Base-by-base conservation (phyloP, 495 filamentous ascomycete species). In the Amphirosellinia nigrospora region DNA sequence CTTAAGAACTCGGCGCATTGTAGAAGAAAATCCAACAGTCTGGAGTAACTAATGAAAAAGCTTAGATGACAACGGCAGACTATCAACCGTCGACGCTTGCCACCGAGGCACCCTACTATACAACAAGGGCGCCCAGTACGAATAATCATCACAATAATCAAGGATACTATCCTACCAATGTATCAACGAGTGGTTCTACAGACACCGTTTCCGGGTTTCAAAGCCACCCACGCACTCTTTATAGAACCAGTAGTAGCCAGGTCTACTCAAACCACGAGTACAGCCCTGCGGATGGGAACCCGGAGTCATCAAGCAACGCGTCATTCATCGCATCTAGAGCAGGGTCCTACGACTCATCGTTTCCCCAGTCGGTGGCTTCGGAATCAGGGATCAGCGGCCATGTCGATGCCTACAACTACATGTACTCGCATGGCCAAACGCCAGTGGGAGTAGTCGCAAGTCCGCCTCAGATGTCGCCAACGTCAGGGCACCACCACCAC, bases 21-120 rank as follows among this genome's bases (percentile, higher is more conserved):
- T 15, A 19, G 9, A 36, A 23, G 16, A 38, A 28, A 28, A 3
- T 21, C 32, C 23, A 46, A 7, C 13, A 59, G 56, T 26, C 13
- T 11, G 10, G 38, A 21, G 13, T n/a, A 32, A 64, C 72, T 74
- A 56, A 74, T 56, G 59, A 34, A 53, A 56, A 53, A 6, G 50
- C 70, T 55, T 58, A 78, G 72, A 76, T 72, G 72, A 64, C 65
- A 64, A 68, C 74, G 50, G 61, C 74, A 55, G 66, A 76, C n/a
- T 73, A 76, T 26, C 50, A 70, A 61, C 63, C 69, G 36, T 67
- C 76, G 65, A 63, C 72, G 50, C 69, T 70, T 66, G 68, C 71
- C 43, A 53, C 72, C 36, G 74, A 76, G 64, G 69, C 72, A 52
- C 21, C 69, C 46, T 74, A 72, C 39, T 77, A 75, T 55, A 62